A percentile compares a stretch with the other conserved stretches of the same genome.
Conservation (phyloP, 176 grass and related monocot genomes). For the Stipa capillata region DNA sequence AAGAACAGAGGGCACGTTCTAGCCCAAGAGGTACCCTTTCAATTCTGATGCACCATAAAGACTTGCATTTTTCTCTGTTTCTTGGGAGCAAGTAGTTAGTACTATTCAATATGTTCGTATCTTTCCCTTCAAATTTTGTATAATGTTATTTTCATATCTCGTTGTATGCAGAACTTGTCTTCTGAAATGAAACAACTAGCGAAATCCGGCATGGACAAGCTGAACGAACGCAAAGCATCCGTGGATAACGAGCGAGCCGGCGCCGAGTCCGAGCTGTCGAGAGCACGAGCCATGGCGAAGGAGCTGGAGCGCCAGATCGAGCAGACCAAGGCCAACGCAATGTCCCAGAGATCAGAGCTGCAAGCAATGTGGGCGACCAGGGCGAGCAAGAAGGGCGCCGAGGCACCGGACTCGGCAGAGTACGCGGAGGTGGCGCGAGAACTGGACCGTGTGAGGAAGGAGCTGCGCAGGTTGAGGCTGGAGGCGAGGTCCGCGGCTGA, state of each 20-base stretch:
- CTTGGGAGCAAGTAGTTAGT: not conserved
- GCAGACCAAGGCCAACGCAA: conserved; percentile 30
- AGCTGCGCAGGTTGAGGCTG: conserved; percentile 52
- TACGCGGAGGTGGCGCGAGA: conserved; percentile 39
- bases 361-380: not conserved
- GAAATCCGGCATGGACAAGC: conserved; percentile 23
- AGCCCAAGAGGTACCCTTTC: conserved; percentile 48
- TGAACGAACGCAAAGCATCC: conserved; percentile 39
- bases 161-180: conserved; percentile 27
- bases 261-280: conserved; percentile 47
- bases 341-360: conserved; percentile 22
- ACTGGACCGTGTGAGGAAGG: conserved; percentile 51
- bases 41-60: not conserved
- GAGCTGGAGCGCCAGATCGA: conserved; percentile 54
- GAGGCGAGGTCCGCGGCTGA: conserved; percentile 45
- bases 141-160: not conserved
- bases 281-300: conserved; percentile 27
- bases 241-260: conserved; percentile 46
- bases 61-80: not conserved
- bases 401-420: not conserved
- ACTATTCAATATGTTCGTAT: not conserved
- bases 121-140: not conserved
- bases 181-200: conserved; percentile 38
- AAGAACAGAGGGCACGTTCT: conserved; percentile 19
- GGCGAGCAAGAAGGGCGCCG: not conserved